Evolutionary conservation across 148 eudicot species (phyloP).

Genomic region (Chenopodium formosanum): DNA sequence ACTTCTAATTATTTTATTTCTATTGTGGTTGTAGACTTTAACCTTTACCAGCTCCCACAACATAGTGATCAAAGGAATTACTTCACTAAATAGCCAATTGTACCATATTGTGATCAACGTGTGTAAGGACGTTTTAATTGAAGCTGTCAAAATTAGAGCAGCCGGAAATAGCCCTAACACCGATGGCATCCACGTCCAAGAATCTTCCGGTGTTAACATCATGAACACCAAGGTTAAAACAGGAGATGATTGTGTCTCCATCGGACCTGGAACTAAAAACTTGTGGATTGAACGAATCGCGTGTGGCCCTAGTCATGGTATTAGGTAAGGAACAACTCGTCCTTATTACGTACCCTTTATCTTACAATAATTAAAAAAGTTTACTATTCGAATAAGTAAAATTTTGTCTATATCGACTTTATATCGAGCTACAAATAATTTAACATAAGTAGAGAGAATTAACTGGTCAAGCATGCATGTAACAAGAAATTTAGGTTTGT

Average conservation of each 20-base stretch:
- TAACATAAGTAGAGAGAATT: not conserved
- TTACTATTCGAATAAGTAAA: too few species aligned
- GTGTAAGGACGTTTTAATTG: constrained; percentile 37
- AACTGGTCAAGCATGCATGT: not conserved
- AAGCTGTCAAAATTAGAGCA: constrained; percentile 33
- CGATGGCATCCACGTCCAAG: constrained; percentile 35
- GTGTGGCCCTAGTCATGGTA: constrained; percentile 45
- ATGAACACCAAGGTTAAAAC: constrained; percentile 31
- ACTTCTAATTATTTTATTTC: not conserved
- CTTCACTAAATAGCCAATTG: constrained; percentile 53
- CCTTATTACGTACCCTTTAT: too few species aligned
- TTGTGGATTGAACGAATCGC: constrained; percentile 29
- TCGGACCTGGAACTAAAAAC: constrained; percentile 37
- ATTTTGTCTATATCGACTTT: too few species aligned
- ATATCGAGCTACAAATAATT: too few species aligned
- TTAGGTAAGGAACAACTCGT: constrained; percentile 28
- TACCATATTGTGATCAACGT: constrained; percentile 51
- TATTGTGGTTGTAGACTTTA: constrained; percentile 40
- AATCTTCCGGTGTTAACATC: constrained; percentile 22
- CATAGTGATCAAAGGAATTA: constrained; percentile 42
- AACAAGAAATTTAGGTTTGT: not conserved
- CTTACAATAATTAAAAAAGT: too few species aligned
- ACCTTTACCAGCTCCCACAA: constrained; percentile 39
- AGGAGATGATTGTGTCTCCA: constrained; percentile 45
- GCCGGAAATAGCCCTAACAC: constrained; percentile 38